phyloP scores from a whole-genome alignment of 768 basidiomycete genomes.

The Clathrus columnatus region DNA sequence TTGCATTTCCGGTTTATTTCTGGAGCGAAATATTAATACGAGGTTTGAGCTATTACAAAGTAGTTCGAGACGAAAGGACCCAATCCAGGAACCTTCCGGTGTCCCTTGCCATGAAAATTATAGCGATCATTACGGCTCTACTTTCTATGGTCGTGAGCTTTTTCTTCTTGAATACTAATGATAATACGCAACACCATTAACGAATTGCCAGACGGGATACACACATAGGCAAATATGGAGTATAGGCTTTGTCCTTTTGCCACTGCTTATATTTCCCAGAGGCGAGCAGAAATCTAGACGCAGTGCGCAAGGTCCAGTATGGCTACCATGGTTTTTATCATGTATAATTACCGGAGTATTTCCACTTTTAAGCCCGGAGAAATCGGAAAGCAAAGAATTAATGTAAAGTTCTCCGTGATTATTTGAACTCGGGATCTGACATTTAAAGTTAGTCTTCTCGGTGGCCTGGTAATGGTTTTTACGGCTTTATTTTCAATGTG shows the following conservation, averaged over 20 bases:
- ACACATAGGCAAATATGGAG: slow-evolving; percentile 67
- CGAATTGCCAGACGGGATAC: slow-evolving; percentile 50
- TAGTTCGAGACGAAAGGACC: background rate
- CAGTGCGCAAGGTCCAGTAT: slow-evolving; percentile 16
- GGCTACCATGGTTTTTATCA: slow-evolving; percentile 34
- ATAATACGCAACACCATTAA: slow-evolving; percentile 1
- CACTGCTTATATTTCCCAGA: slow-evolving; percentile 42
- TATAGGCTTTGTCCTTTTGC: slow-evolving; percentile 59
- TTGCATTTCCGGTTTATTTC: slow-evolving; percentile 68
- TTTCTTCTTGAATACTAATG: background rate
- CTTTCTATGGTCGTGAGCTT: slow-evolving; percentile 66
- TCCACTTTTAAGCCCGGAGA: slow-evolving; percentile 64
- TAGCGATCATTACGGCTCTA: slow-evolving; percentile 35
- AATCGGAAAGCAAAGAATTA: slow-evolving; percentile 46
- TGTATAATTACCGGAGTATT: slow-evolving; percentile 57
- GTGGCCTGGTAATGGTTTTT: slow-evolving; percentile 38
- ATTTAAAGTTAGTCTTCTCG: slow-evolving; percentile 29
- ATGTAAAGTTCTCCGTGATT: slow-evolving; percentile 42
- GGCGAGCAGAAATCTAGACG: slow-evolving; percentile 20
- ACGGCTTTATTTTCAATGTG: slow-evolving; percentile 22
- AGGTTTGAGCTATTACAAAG: background rate
- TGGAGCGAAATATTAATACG: slow-evolving; percentile 42
- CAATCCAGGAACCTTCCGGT: background rate
- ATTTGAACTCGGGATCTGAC: background rate
- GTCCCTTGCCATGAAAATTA: slow-evolving; percentile 19